These are phyloP conservation scores for Fraxinus sp. DNA, from an alignment of 305 asterid genomes.

Conservation along the genomic window DNA sequence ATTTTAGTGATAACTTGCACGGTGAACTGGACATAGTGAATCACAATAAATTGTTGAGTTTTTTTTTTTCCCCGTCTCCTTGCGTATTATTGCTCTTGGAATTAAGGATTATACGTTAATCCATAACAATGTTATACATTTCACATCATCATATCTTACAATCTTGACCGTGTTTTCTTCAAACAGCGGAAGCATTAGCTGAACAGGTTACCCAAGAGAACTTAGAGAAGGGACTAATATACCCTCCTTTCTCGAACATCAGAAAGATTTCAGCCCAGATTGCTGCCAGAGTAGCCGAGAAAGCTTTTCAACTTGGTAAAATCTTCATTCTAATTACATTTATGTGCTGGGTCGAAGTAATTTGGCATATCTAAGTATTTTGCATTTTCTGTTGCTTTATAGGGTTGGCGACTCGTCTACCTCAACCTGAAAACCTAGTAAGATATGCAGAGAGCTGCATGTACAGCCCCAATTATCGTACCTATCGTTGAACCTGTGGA, in stretches of 20 bases:
- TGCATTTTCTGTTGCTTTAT: background rate
- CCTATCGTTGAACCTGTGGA: conserved; percentile 62
- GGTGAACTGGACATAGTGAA: background rate
- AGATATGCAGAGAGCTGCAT: conserved; percentile 85
- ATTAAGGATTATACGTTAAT: background rate
- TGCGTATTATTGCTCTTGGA: background rate
- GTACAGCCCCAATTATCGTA: conserved; percentile 95
- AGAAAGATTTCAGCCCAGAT: conserved; percentile 90
- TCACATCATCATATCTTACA: background rate
- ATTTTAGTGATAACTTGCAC: background rate
- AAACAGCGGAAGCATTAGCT: conserved; percentile 94
- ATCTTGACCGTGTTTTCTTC: conserved; percentile 14
- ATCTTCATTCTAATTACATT: background rate
- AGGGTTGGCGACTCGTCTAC: conserved; percentile 97
- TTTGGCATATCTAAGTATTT: background rate
- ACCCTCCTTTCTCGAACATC: conserved; percentile 84
- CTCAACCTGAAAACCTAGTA: conserved; percentile 72
- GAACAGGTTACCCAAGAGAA: conserved; percentile 79
- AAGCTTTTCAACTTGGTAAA: background rate
- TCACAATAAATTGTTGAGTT: background rate
- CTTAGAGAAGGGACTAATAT: conserved; percentile 77
- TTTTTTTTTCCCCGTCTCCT: background rate
- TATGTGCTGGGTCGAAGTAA: background rate
- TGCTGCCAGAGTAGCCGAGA: conserved; percentile 76
- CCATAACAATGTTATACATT: background rate